Evolutionary conservation across 345 rosid species (phyloP).

Genomic region (Citrus medica): DNA sequence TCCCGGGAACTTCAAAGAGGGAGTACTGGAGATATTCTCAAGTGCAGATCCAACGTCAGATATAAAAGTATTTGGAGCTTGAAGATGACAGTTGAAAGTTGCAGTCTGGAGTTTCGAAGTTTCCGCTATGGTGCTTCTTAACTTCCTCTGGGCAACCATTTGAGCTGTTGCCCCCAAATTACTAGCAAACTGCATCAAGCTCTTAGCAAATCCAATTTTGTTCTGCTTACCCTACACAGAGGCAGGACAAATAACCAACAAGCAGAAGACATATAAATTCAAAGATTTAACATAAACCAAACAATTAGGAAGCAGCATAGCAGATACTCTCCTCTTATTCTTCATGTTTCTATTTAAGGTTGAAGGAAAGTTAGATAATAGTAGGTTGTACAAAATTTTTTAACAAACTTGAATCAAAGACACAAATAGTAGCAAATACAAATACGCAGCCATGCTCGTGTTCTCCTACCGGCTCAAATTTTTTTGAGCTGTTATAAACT

Average conservation of each 20-base stretch:
- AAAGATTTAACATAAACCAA: neutral
- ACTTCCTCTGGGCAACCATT: constrained; percentile 19
- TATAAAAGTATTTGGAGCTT: constrained; percentile 1
- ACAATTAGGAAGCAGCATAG: constrained; percentile 1
- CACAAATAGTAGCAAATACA: neutral
- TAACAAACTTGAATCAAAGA: neutral
- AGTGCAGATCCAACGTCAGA: neutral
- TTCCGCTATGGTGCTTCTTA: constrained; percentile 1
- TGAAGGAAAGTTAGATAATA: constrained; percentile 1
- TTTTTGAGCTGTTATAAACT: constrained; percentile 13
- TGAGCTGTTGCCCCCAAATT: constrained; percentile 30
- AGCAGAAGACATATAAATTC: neutral
- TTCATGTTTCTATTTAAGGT: neutral
- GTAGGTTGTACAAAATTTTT: neutral
- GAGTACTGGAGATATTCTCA: neutral
- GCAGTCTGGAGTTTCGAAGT: neutral
- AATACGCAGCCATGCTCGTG: neutral
- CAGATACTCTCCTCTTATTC: neutral
- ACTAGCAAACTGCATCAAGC: constrained; percentile 19
- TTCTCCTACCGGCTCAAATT: constrained; percentile 14
- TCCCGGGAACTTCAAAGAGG: neutral
- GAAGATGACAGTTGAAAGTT: neutral
- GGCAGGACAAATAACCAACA: constrained; percentile 11
- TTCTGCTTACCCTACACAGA: constrained; percentile 11
- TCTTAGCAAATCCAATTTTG: constrained; percentile 10